Evolutionary conservation across 768 basidiomycete genomes (phyloP).

Genomic region (Hericium coralloides): DNA sequence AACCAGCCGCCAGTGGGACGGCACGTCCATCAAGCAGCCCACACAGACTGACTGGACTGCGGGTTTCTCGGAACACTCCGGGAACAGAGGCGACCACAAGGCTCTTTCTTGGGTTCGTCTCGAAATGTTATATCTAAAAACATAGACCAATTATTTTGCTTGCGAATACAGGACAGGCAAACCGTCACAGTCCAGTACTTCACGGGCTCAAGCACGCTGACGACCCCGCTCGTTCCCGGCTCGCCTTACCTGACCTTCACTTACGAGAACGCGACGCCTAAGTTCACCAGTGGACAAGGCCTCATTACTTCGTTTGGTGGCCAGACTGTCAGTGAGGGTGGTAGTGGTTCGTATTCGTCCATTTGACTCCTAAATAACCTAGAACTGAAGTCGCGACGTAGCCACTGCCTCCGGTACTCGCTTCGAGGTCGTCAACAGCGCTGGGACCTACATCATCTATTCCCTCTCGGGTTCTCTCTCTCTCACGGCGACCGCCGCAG

Average conservation of each 20-base stretch:
- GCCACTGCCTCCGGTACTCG: conserved; percentile 20
- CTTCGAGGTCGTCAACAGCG: conserved; percentile 22
- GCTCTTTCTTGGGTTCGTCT: conserved; percentile 24
- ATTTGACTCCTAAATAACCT: no score
- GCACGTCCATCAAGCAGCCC: conserved; percentile 24
- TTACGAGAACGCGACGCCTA: conserved; percentile 23
- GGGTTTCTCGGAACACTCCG: conserved; percentile 24
- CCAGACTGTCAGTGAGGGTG: conserved; percentile 13
- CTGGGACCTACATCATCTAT: conserved; percentile 26
- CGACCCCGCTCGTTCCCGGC: conserved; percentile 25
- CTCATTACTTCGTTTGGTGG: conserved; percentile 24
- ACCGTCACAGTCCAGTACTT: conserved; percentile 29
- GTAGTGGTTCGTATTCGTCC: conserved; percentile 11
- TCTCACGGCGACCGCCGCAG: conserved; percentile 16
- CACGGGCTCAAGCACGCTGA: conserved; percentile 22
- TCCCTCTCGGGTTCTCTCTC: conserved; percentile 23
- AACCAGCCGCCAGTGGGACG: conserved; percentile 22
- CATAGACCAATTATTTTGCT: background rate
- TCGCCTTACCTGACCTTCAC: conserved; percentile 27
- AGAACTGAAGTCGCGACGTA: conserved; percentile 1
- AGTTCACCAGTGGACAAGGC: conserved; percentile 22
- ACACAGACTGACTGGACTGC: conserved; percentile 25
- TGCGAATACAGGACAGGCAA: conserved; percentile 22
- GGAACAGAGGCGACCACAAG: conserved; percentile 24
- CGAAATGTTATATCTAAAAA: no score